These are phyloP conservation scores for Ailanthus altissimus DNA, from an alignment of 345 rosid species.

Conservation along the genomic window DNA sequence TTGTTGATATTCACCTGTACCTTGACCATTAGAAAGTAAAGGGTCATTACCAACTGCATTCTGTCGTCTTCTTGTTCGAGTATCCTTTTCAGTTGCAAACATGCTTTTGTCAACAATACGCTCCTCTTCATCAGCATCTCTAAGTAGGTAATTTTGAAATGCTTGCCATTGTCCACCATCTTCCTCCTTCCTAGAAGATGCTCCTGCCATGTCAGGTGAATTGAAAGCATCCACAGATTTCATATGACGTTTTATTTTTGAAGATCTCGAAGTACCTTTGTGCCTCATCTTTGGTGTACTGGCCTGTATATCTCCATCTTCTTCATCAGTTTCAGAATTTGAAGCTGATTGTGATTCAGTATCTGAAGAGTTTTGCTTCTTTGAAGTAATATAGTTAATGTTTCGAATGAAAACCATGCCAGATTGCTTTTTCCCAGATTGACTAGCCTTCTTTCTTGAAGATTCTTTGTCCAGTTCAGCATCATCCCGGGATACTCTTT, in stretches of 20 bases:
- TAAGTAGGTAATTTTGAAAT: conserved; percentile 75
- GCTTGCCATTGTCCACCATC: conserved; percentile 87
- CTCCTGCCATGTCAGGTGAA: conserved; percentile 38
- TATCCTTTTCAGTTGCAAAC: conserved; percentile 66
- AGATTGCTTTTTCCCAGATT: conserved; percentile 62
- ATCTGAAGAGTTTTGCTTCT: conserved; percentile 57
- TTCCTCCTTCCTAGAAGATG: conserved; percentile 44
- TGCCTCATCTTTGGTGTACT: conserved; percentile 29
- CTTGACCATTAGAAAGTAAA: conserved; percentile 47
- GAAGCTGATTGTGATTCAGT: conserved; percentile 58
- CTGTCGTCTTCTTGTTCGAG: conserved; percentile 49
- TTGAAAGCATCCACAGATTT: conserved; percentile 32
- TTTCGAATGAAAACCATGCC: conserved; percentile 82
- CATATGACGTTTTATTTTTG: conserved; percentile 33
- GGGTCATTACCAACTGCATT: conserved; percentile 58
- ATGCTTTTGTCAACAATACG: conserved; percentile 40
- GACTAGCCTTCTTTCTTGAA: conserved; percentile 39
- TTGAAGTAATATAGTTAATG: conserved; percentile 76
- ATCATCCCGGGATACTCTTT: conserved; percentile 48
- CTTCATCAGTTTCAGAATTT: conserved; percentile 50
- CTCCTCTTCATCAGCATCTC: conserved; percentile 77
- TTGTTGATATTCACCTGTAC: conserved; percentile 44
- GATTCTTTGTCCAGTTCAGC: conserved; percentile 44
- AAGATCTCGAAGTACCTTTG: conserved; percentile 37
- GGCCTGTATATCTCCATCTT: conserved; percentile 35